These are phyloP conservation scores for Metschnikowia kunwiensis DNA, from an alignment of 805 yeast species.

Conservation along the genomic window DNA sequence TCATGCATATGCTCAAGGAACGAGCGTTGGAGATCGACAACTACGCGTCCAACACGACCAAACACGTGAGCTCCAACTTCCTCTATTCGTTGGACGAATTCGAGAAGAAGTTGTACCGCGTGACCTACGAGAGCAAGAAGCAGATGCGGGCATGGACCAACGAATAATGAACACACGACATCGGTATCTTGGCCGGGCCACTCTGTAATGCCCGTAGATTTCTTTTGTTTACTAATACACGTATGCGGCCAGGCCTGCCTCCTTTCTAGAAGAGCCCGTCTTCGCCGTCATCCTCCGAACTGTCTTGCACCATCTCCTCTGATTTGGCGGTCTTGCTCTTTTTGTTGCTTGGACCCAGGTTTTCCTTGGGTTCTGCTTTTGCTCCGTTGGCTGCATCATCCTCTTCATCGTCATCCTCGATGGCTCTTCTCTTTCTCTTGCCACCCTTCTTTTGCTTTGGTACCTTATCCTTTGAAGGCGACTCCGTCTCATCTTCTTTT, in stretches of 20 bases:
- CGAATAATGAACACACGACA: slow-evolving; percentile 4
- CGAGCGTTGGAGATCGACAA: slow-evolving; percentile 73
- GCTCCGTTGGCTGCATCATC: slow-evolving; percentile 3
- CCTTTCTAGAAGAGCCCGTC: slow-evolving; percentile 18
- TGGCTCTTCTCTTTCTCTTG: slow-evolving; percentile 26
- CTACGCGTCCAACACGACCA: slow-evolving; percentile 53
- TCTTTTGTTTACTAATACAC: slow-evolving; percentile 3
- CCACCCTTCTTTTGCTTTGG: slow-evolving; percentile 19
- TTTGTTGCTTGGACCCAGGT: slow-evolving; percentile 14
- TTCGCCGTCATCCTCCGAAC: slow-evolving; percentile 49
- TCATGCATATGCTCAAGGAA: slow-evolving; percentile 51
- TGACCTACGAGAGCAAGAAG: slow-evolving; percentile 48
- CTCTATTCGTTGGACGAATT: slow-evolving; percentile 69
- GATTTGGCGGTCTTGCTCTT: slow-evolving; percentile 31
- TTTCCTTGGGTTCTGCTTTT: slow-evolving; percentile 19
- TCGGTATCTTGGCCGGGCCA: too few species aligned
- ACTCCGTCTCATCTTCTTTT: slow-evolving; percentile 8
- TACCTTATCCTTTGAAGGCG: slow-evolving; percentile 6
- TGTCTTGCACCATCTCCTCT: slow-evolving; percentile 40
- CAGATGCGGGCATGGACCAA: slow-evolving; percentile 38
- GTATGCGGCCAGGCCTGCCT: background rate
- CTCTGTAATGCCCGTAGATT: background rate
- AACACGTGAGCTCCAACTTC: slow-evolving; percentile 51
- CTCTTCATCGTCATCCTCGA: slow-evolving; percentile 33
- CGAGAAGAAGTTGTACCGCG: slow-evolving; percentile 59